Percentiles rank a stretch among this genome's conserved stretches.
phyloP scores from a whole-genome alignment of 139 green algal species.

The Chlamydomonas incerta region DNA sequence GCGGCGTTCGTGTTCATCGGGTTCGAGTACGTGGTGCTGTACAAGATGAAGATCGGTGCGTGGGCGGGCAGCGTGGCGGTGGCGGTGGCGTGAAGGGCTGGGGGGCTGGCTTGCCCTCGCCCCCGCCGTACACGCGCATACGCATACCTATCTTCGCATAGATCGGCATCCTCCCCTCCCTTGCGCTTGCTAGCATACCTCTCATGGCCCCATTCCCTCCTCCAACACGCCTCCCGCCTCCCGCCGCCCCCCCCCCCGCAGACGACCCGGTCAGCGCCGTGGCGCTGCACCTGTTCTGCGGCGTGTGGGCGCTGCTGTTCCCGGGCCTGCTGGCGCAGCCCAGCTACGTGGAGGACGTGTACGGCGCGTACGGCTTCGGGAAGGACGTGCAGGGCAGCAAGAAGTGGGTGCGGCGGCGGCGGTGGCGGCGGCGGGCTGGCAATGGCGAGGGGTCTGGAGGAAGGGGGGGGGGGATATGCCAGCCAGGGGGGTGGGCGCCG shows the following conservation, averaged over 20 bases:
- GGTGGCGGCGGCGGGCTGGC: neutral
- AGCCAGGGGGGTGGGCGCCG: too few relatives aligned
- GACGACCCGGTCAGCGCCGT: constrained; percentile 28
- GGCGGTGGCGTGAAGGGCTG: too few relatives aligned
- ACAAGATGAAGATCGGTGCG: constrained; percentile 40
- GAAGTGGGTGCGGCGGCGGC: constrained; percentile 4
- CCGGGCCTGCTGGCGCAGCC: constrained; percentile 55
- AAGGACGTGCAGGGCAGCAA: neutral
- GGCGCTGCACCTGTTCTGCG: constrained; percentile 39
- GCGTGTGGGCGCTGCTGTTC: constrained; percentile 60
- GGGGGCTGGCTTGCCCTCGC: too few relatives aligned
- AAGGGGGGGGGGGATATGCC: too few relatives aligned
- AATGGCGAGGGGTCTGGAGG: too few relatives aligned
- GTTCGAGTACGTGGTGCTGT: constrained; percentile 14
- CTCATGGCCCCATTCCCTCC: constrained; percentile 47
- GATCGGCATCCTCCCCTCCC: too few relatives aligned
- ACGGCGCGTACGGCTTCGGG: constrained; percentile 12
- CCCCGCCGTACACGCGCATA: too few relatives aligned
- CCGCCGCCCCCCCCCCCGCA: neutral
- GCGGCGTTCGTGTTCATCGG: constrained; percentile 50
- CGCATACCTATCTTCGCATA: too few relatives aligned
- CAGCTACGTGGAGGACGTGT: constrained; percentile 54
- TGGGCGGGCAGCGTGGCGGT: too few relatives aligned
- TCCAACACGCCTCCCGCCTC: constrained; percentile 57
- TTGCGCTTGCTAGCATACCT: too few relatives aligned